Evolutionary conservation across 1,139 yeast species (phyloP), one percentile per base, ranked within the genome.

Genomic region (Hyphopichia buzzinii): DNA sequence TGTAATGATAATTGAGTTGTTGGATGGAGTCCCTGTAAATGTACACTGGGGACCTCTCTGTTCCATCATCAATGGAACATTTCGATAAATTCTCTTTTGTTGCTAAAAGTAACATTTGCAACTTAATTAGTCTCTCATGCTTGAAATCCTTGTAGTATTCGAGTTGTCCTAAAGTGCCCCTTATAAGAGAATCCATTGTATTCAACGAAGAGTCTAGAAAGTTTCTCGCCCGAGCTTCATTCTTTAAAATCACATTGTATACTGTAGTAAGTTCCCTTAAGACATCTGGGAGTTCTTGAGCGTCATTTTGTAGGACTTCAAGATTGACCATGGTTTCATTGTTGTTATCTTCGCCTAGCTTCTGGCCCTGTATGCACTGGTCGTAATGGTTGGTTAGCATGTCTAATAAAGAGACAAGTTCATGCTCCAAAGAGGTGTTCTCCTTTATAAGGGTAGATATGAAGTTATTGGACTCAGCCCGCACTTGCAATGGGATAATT

Each of bases 331-430:
- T 44, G 8, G 31, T 26, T 4, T 40, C 44, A 2, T 36, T 26
- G 5, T 40, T 22, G 13, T 29, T 36, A 13, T 36, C 37, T 16
- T 43, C 43, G 30, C 47, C 40, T 10, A 48, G 52, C 47, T 37
- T 55, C 35, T 41, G 55, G 36, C 47, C 81, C 33, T 74, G 67
- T 3, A 62, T 47, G 46, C 95, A 85, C 50, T 85, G 89, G 54
- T 88, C 96, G 47, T 80, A 87, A 58, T 89, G 96, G 37, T 79
- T 77, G 5, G 96, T 84, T 26, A 89, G 62, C 52, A 89, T 80
- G 40, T 80, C 82, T 26, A 89, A 62, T 14, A 84, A 64, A 7
- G 75, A 70, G 0, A 87, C 94, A 57, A 88, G 70, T 38, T 85
- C 94, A 40, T 73, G 72, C 37, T 88, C 95, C 38, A 83, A 62